Conservation (phyloP, 441 rosid species). For the Breynia disticha region DNA sequence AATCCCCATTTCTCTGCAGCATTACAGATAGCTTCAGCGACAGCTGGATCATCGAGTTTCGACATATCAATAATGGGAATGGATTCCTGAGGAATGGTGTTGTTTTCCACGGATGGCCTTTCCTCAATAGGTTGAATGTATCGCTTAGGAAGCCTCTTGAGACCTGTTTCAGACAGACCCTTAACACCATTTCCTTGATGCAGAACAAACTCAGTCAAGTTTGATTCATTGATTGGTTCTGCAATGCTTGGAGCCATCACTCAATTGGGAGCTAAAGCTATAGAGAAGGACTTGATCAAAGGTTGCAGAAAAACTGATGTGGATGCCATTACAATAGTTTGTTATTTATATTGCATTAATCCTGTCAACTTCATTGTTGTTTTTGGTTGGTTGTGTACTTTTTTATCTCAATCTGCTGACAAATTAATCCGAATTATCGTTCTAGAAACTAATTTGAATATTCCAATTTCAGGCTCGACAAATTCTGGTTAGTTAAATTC, state of each 20-base stretch:
- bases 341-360: too few species aligned
- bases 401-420: too few species aligned
- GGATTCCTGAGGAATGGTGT: slow-evolving; percentile 6
- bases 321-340: too few species aligned
- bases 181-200: slow-evolving; percentile 33
- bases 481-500: too few species aligned
- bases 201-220: slow-evolving; percentile 18
- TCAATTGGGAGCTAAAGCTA: not conserved
- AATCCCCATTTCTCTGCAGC: slow-evolving; percentile 29
- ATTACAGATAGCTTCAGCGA: slow-evolving; percentile 16
- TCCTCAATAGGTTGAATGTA: slow-evolving; percentile 27
- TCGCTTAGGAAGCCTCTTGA: slow-evolving; percentile 22
- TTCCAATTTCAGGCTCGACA: too few species aligned
- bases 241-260: slow-evolving; percentile 21
- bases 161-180: slow-evolving; percentile 29
- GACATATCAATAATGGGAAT: slow-evolving; percentile 30
- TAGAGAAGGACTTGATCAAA: too few species aligned
- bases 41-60: slow-evolving; percentile 17
- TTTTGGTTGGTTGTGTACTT: too few species aligned
- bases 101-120: not conserved
- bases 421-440: too few species aligned
- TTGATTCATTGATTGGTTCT: not conserved
- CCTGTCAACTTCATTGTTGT: too few species aligned
- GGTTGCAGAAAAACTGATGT: too few species aligned
- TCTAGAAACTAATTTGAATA: too few species aligned